Evolutionary conservation across 306 rosid genomes (phyloP), one percentile per base, ranked within the genome.

Genomic region (Fragaria vesca): DNA sequence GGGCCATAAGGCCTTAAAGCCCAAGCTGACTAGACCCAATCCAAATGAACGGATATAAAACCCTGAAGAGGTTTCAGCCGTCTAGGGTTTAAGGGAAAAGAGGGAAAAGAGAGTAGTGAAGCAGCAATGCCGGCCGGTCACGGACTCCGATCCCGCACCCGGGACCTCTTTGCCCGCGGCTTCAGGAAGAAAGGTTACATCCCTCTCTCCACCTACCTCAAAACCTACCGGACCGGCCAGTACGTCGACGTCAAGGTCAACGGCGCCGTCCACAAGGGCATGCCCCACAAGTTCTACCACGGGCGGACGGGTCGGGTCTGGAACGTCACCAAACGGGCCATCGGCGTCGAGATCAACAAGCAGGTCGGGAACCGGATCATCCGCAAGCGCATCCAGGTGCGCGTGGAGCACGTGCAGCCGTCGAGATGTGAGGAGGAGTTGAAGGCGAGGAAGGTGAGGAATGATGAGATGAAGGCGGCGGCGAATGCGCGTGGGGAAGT

Each of bases 111-210:
- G 74, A 13, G n/a, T 42, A 74, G 79, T 79, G 74, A 79, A 66
- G 83, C 2, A 17, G 61, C 62, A 2, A 92, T 94, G 97, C 98
- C 98, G 46, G 97, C 98, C 0, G 98, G 98, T 20, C 98, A 94
- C 48, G 98, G 98, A 26, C 84, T 92, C 45, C 66, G 97, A 20
- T 81, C 97, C 3, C 88, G 98, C 0, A 94, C 98, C 0, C 83
- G 97, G 46, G 98, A 94, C 12, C 87, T 90, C 2, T 95, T 95
- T 80, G 83, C 97, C 8, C 79, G 97, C n/a, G 88, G 97, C 1
- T 92, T 95, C 91, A 88, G 98, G 89, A 92, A 95, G 97, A 92
- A 95, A 95, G 98, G 98, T 15, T 90, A 92, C 66, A 95, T 92
- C 9, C 85, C 97, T 0, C 89, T 92, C n/a, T 79, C 97, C 4